Conservation (phyloP, 108 stramenopile genomes). For the Licmophora abbreviata region DNA sequence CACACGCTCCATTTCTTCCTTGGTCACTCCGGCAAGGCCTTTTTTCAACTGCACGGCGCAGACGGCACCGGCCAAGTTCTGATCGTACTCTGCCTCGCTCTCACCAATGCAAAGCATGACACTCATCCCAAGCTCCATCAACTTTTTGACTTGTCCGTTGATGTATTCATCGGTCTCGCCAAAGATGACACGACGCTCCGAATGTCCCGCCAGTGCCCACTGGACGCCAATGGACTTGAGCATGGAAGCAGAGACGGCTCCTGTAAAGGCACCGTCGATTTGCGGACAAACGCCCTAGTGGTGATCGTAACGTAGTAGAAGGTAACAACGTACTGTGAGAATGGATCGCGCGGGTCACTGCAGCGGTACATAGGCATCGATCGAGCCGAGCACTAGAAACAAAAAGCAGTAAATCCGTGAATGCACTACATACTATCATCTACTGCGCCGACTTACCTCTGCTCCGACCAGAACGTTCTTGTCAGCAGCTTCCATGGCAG, state of each 20-base stretch:
- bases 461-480: conserved; percentile 62
- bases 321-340: background rate
- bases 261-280: conserved; percentile 95
- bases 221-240: conserved; percentile 76
- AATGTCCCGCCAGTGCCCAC: conserved; percentile 95
- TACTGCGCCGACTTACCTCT: conserved; percentile 42
- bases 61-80: conserved; percentile 83
- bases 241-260: conserved; percentile 86
- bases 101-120: conserved; percentile 98
- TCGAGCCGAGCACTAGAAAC: background rate
- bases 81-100: conserved; percentile 86
- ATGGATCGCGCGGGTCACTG: background rate
- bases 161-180: conserved; percentile 92
- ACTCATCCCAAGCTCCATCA: conserved; percentile 84
- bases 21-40: conserved; percentile 69
- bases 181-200: conserved; percentile 91
- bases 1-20: conserved; percentile 78
- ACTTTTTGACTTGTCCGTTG: conserved; percentile 82
- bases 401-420: background rate
- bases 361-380: background rate
- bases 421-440: background rate
- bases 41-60: conserved; percentile 87
- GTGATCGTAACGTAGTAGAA: conserved; percentile 2
- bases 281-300: conserved; percentile 54
- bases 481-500: conserved; percentile 40